Base-by-base conservation (phyloP, 2,329 filamentous ascomycete species). In the Sarocladiaceae sp. region DNA sequence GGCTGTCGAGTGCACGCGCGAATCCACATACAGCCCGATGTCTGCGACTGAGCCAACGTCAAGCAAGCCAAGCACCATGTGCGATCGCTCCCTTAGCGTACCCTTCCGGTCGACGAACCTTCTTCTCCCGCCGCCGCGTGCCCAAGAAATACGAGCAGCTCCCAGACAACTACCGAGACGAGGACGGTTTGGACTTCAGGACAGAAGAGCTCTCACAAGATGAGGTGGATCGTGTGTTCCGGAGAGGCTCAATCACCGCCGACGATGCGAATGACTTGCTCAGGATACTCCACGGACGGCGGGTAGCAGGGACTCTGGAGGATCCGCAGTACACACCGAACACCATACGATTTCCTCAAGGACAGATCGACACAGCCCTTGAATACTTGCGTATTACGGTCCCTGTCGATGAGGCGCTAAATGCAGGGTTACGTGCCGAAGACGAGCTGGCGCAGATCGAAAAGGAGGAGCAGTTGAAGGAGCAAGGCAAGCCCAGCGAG, bases 221-320 rank as follows among this genome's bases (percentile, higher is more conserved):
- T 7, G 73, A 82, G 53, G 64, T 70, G 5, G 53, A 63, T 13
- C 48, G 51, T 9, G 64, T 81, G 29, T 81, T 83, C 48, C 74
- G 76, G 2, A n/a, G 26, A 7, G 54, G 66, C 4, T 61, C 63
- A 11, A 63, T 80, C 35, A 60, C 64, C 47, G 56, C 65, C 1
- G 50, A 54, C 3, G 54, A 58, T 4, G 80, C 72, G 16, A 82
- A 82, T 55, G 62, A 61, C 34, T 58, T 83, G 33, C 60, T 83
- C 41, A 66, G 67, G 43, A 74, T 83, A 41, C 60, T 83, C 11
- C 80, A 84, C 55, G 80, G 80, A 7, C 72, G 78, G 27, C 69
- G 80, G 32, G 77, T 84, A 18, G 78, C 80, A 6, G 80, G 80
- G 26, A 82, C 79, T 3, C 64, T 83, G 33, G 71, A 78, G 10